Evolutionary conservation across 169 alveolate species (phyloP).

Genomic region (Plasmodium blacklocki): DNA sequence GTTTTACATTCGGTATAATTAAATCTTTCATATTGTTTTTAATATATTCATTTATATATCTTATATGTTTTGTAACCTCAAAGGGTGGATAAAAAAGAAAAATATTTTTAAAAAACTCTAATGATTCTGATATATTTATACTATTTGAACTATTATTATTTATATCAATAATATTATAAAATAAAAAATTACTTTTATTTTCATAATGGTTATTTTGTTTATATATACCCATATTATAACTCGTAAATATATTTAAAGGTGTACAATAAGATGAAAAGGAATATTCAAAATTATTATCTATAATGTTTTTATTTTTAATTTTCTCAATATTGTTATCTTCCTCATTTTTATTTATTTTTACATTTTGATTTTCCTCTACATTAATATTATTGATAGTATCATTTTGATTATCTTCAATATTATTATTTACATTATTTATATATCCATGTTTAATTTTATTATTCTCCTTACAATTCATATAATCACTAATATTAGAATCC

Average conservation of each 20-base stretch:
- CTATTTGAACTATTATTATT: conserved; percentile 46
- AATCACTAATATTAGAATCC: too few relatives aligned
- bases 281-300: conserved; percentile 16
- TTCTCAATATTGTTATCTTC: background rate
- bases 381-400: background rate
- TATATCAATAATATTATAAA: conserved; percentile 64
- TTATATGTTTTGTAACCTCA: conserved; percentile 63
- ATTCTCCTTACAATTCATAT: too few relatives aligned
- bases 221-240: conserved; percentile 74
- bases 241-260: conserved; percentile 70
- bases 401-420: background rate
- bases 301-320: background rate
- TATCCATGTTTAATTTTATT: too few relatives aligned
- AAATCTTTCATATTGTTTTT: conserved; percentile 18
- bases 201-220: conserved; percentile 66
- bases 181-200: conserved; percentile 52
- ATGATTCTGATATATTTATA: conserved; percentile 53
- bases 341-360: background rate
- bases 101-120: conserved; percentile 70
- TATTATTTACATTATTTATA: background rate
- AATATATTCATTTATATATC: conserved; percentile 69
- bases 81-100: conserved; percentile 73
- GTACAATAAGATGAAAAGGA: conserved; percentile 65
- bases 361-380: background rate
- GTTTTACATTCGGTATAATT: conserved; percentile 65